These are phyloP conservation scores for Saccharomyces hybrid DNA, from an alignment of 1,139 yeast genomes.

Conservation along the genomic window DNA sequence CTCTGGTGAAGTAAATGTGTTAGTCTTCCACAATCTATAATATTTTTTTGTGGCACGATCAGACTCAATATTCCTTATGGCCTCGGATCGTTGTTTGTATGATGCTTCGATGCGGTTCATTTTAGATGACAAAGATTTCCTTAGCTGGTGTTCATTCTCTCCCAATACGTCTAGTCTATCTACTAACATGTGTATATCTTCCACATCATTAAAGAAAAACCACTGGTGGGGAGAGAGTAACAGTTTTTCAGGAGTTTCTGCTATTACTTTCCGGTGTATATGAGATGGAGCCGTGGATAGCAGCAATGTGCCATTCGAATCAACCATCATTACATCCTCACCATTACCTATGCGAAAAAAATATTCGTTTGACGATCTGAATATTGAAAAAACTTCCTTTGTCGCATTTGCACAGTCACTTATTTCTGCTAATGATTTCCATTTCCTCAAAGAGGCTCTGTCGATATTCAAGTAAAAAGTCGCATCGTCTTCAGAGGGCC, in stretches of 20 bases:
- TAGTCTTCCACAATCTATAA: background rate
- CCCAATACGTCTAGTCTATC: background rate
- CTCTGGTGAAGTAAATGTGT: background rate
- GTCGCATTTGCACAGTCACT: background rate
- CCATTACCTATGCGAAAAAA: background rate
- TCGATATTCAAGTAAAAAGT: background rate
- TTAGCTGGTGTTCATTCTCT: background rate
- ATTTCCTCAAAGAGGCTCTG: background rate
- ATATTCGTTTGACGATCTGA: background rate
- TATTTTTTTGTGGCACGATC: background rate
- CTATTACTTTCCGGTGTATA: background rate
- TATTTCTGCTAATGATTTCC: background rate
- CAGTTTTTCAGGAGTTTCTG: background rate
- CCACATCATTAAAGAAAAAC: background rate
- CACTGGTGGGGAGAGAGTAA: background rate
- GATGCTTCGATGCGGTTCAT: background rate
- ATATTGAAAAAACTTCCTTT: background rate
- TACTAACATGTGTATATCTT: background rate
- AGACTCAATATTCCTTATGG: background rate
- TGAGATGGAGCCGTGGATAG: background rate
- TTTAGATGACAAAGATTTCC: background rate
- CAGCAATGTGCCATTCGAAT: background rate
- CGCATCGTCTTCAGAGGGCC: conserved; percentile 5
- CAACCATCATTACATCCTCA: background rate
- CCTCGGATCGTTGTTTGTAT: background rate